Base-by-base conservation (phyloP, 331 rosid genomes). In the Malus hybrid region DNA sequence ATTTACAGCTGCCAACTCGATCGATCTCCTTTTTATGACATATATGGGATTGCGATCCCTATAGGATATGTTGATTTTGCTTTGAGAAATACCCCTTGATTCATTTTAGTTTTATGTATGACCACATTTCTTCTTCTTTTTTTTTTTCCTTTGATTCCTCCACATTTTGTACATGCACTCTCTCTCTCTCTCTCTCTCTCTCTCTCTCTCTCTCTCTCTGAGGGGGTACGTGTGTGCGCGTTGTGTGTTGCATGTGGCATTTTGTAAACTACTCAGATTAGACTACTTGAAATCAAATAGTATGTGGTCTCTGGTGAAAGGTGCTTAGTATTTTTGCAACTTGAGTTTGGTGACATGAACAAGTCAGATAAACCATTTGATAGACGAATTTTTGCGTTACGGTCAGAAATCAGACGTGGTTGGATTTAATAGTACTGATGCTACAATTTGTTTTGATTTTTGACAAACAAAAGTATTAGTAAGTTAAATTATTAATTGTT, bases 61-160 rank as follows among this genome's bases (percentile, higher is more conserved):
- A 63, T 61, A 74, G 88, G 86, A 85, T 82, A 87, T 87, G 84
- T 87, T 73, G 80, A 57, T 69, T 61, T 79, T 82, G 56, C 78
- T 53, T 55, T 18, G 19, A 42, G 62, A 64, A 77, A 78, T 66
- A 36, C 75, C 50, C 16, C 5, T 39, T 76, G 66, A 58, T 79
- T 77, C 72, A 81, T 34, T 56, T 48, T 42, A 26, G 22, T 57
- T 63, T 30, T 34, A 13, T 57, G 61, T n/a, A 34, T 77, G 58
- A 64, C 73, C 75, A 10, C 73, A 66, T 20, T 48, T 73, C 73
- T 72, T 77, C 60, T 36, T 36, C 3, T 7, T 36, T 36, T 36
- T 36, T 32, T 33, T 57, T 16, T 66, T 24, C 30, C 20, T 73
- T 66, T 71, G 87, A 88, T 86, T 88, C 87, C 76, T 78, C 29